phyloP scores from a whole-genome alignment of 495 filamentous ascomycete genomes.

The Penicillium cinerascens region DNA sequence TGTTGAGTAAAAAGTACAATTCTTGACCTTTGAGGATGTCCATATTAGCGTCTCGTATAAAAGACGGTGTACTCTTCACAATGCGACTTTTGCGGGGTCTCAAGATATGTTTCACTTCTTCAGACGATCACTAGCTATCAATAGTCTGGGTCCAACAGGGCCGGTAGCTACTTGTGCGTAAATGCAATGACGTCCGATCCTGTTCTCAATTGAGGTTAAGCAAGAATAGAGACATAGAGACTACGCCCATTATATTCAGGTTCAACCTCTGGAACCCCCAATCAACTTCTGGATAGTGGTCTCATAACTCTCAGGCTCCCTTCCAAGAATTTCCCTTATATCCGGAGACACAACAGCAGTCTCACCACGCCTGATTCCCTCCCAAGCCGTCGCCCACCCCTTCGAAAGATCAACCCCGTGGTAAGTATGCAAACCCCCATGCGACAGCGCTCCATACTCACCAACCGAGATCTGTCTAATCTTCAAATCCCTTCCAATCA shows the following conservation, averaged over 20 bases:
- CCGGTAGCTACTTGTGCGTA: not conserved
- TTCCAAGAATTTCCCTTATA: constrained; percentile 35
- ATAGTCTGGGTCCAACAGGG: constrained; percentile 1
- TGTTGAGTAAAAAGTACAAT: too few relatives aligned
- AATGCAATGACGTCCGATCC: constrained; percentile 2
- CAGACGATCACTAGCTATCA: not conserved
- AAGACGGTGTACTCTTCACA: not conserved
- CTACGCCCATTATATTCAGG: too few relatives aligned
- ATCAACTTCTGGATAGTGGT: constrained; percentile 21
- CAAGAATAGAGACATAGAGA: too few relatives aligned
- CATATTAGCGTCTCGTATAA: too few relatives aligned
- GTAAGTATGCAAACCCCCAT: constrained; percentile 28
- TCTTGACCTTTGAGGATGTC: too few relatives aligned
- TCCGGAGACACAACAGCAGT: constrained; percentile 31
- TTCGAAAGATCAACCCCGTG: constrained; percentile 23
- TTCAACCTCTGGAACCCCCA: too few relatives aligned
- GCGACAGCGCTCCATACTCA: constrained; percentile 35
- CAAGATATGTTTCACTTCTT: constrained; percentile 18
- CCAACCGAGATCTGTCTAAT: constrained; percentile 38
- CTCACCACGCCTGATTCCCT: constrained; percentile 42
- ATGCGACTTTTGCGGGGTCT: not conserved
- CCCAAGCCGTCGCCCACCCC: constrained; percentile 42
- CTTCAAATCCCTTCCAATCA: constrained; percentile 24
- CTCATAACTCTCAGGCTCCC: constrained; percentile 36
- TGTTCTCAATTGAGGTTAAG: constrained; percentile 5